Conservation (phyloP, 2,329 filamentous ascomycete genomes). For the Didymella segeticola region DNA sequence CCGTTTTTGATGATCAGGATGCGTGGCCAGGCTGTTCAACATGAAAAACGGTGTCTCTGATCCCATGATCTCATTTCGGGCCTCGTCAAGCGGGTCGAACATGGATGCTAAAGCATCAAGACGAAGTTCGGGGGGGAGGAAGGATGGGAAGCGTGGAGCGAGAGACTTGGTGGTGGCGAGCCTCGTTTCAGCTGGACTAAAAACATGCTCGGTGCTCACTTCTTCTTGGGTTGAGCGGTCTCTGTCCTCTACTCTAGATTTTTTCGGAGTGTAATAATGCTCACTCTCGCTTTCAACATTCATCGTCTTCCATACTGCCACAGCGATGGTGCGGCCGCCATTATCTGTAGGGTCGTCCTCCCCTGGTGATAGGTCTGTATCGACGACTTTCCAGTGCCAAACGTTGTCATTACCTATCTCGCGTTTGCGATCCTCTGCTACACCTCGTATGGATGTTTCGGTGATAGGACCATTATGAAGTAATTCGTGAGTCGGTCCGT, state of each 20-base stretch:
- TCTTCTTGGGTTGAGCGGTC: background rate
- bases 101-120: constrained; percentile 37
- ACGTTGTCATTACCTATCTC: constrained; percentile 31
- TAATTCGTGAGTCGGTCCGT: constrained; percentile 39
- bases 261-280: background rate
- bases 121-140: constrained; percentile 72
- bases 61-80: constrained; percentile 38
- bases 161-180: background rate
- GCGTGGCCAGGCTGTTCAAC: constrained; percentile 43
- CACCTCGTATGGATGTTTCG: constrained; percentile 32
- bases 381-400: constrained; percentile 45
- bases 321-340: constrained; percentile 35
- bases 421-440: constrained; percentile 31
- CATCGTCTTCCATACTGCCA: constrained; percentile 37
- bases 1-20: constrained; percentile 49
- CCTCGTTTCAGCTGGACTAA: constrained; percentile 6
- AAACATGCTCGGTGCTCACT: background rate
- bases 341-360: constrained; percentile 33
- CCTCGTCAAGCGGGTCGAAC: constrained; percentile 31
- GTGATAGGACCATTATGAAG: constrained; percentile 33
- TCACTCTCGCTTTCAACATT: constrained; percentile 14
- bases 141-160: constrained; percentile 60
- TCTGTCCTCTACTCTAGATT: background rate
- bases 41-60: constrained; percentile 30
- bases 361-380: constrained; percentile 32